These are phyloP conservation scores for Pyrenopolyporus hunteri DNA, from an alignment of 495 filamentous ascomycete species.

Conservation along the genomic window DNA sequence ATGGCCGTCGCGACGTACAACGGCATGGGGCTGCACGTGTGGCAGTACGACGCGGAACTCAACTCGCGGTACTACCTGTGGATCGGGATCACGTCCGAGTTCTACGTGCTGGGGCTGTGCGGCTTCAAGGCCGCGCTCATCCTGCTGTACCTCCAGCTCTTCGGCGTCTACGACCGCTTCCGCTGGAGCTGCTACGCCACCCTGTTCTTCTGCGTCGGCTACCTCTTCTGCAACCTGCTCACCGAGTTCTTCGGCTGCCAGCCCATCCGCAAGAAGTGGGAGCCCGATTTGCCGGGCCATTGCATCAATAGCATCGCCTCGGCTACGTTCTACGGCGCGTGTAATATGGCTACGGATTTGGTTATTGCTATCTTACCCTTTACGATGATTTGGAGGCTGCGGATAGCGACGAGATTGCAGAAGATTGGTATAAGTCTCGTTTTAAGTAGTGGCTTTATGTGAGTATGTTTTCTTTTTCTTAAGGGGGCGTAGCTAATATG, in stretches of 20 bases:
- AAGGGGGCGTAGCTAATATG: background rate
- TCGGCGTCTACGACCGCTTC: constrained; percentile 43
- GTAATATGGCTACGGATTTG: constrained; percentile 28
- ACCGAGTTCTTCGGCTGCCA: constrained; percentile 48
- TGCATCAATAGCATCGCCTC: constrained; percentile 42
- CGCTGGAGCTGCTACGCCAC: constrained; percentile 43
- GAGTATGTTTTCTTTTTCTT: background rate
- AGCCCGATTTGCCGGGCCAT: constrained; percentile 38
- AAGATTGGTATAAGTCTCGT: constrained; percentile 35
- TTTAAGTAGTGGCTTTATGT: constrained; percentile 35
- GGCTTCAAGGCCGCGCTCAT: constrained; percentile 48
- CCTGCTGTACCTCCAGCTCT: constrained; percentile 47
- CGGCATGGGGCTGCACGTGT: constrained; percentile 37
- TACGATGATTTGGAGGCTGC: constrained; percentile 37
- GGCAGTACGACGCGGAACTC: constrained; percentile 34
- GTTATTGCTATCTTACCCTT: constrained; percentile 39
- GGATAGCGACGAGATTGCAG: constrained; percentile 16
- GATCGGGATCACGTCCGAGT: constrained; percentile 43
- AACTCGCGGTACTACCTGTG: constrained; percentile 40
- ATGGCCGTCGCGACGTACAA: constrained; percentile 38
- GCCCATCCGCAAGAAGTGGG: constrained; percentile 46
- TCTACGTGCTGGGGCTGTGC: constrained; percentile 42
- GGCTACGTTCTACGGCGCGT: constrained; percentile 28
- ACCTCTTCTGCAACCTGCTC: constrained; percentile 47
- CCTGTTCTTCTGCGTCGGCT: constrained; percentile 46